These are phyloP conservation scores for Punica granatum DNA, from an alignment of 345 rosid genomes.

Conservation along the genomic window DNA sequence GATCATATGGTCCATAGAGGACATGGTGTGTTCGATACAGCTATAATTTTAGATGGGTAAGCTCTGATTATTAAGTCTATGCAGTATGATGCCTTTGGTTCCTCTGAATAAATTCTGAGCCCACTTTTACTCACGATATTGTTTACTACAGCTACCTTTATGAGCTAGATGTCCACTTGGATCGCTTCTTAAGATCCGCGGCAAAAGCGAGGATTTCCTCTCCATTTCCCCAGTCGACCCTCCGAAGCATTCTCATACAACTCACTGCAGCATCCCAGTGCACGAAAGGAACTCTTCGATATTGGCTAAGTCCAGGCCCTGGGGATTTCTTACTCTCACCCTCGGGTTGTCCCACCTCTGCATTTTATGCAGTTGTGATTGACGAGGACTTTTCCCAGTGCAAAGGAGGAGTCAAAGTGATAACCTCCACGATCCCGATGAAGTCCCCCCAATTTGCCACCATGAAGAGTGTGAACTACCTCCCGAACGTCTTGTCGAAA, in stretches of 20 bases:
- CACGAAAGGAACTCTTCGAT: slow-evolving; percentile 54
- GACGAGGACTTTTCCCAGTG: slow-evolving; percentile 38
- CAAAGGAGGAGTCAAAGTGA: slow-evolving; percentile 53
- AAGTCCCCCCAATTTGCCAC: slow-evolving; percentile 50
- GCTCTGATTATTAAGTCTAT: neutral
- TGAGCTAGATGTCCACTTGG: slow-evolving; percentile 59
- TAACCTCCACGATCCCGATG: slow-evolving; percentile 59
- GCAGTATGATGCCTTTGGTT: neutral
- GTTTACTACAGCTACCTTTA: slow-evolving; percentile 38
- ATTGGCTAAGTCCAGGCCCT: slow-evolving; percentile 64
- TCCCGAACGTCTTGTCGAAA: slow-evolving; percentile 47
- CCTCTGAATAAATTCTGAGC: neutral
- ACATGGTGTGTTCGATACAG: slow-evolving; percentile 70
- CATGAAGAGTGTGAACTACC: slow-evolving; percentile 55
- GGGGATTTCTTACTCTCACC: slow-evolving; percentile 66
- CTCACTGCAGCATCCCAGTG: slow-evolving; percentile 44
- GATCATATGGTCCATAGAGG: slow-evolving; percentile 82
- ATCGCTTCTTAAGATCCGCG: slow-evolving; percentile 56
- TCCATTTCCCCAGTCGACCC: slow-evolving; percentile 52
- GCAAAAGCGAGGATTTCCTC: slow-evolving; percentile 43
- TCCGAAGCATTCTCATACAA: slow-evolving; percentile 55
- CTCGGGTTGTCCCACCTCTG: slow-evolving; percentile 44
- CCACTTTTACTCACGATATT: neutral
- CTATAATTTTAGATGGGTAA: slow-evolving; percentile 54
- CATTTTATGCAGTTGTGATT: slow-evolving; percentile 65